Base-by-base conservation (phyloP, 352 stramenopile genomes). In the Phytopythium sindhum region DNA sequence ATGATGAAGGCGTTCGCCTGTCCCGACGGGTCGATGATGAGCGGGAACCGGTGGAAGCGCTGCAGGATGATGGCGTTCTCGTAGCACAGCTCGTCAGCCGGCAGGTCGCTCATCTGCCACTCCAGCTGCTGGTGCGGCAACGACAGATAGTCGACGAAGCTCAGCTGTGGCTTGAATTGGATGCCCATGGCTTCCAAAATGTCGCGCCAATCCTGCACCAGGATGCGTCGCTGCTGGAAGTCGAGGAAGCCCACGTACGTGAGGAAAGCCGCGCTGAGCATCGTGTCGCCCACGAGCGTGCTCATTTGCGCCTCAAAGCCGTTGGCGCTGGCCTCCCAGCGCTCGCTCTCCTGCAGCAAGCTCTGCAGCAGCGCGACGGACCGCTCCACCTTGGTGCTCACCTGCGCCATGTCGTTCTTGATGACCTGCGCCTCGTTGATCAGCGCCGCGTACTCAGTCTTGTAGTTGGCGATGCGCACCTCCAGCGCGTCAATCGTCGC, bases 1-100 rank as follows among this genome's bases (percentile, higher is more conserved):
- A 99, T 97, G 55, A 99, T 90, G 71, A 99, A 99, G 65, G 96
- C 91, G 66, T 98, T 98, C 2, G 97, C 98, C 79, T 99, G 91
- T 4, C 97, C 98, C 17, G 96, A 98, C 21, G 98, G 98, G 78
- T 99, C 98, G 51, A 99, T 97, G 42, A 99, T 96, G 35, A 99
- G 80, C 39, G 98, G 97, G 75, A 99, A 99, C 6, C 98, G 86
- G 65, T 98, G 89, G 74, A 98, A 99, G 14, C 97, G 85, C 67
- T 98, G 86, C 37, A 99, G 72, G 67, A 99, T 99, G 57, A 99
- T 98, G 11, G 97, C 98, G 76, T 99, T 99, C 72, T 99, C 97
- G 57, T 99, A 90, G 81, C 94, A 99, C 6, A 99, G 76, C 51
- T 98, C 90, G 65, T 99, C 98, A 4, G 88, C 89, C 9, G 98